phyloP scores from a whole-genome alignment of 768 basidiomycete genomes.

The Suillus subaureus region DNA sequence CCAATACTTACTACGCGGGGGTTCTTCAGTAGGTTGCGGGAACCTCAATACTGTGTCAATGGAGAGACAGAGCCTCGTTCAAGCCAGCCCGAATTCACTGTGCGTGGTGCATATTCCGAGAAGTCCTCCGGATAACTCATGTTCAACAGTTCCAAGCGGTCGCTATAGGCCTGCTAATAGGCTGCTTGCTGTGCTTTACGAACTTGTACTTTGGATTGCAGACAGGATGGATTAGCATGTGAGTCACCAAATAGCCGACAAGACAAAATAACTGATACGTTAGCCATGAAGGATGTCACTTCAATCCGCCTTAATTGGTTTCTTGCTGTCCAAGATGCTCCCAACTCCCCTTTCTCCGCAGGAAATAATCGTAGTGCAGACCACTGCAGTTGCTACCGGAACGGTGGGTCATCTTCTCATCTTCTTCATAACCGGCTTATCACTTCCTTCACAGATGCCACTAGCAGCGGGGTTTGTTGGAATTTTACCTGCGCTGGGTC shows the following conservation, averaged over 20 bases:
- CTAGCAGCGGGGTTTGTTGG: slow-evolving; percentile 89
- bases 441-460: slow-evolving; percentile 56
- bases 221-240: slow-evolving; percentile 92
- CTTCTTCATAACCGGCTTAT: background rate
- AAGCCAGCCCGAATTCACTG: slow-evolving; percentile 33
- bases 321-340: slow-evolving; percentile 76
- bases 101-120: slow-evolving; percentile 12
- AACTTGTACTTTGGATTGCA: slow-evolving; percentile 89
- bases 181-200: slow-evolving; percentile 88
- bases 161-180: slow-evolving; percentile 77
- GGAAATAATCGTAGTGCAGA: slow-evolving; percentile 93
- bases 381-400: slow-evolving; percentile 94
- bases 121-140: background rate
- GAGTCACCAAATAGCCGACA: slow-evolving; percentile 21
- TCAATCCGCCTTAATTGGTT: slow-evolving; percentile 92
- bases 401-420: slow-evolving; percentile 35
- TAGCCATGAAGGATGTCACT: slow-evolving; percentile 81
- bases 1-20: background rate
- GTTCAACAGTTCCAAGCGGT: slow-evolving; percentile 54
- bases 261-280: slow-evolving; percentile 4
- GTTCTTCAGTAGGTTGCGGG: slow-evolving; percentile 14
- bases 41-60: background rate
- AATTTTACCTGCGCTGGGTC: slow-evolving; percentile 85
- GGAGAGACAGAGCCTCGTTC: slow-evolving; percentile 6
- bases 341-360: slow-evolving; percentile 80